These are phyloP conservation scores for Avena eriantha DNA, from an alignment of 176 grass and related monocot species.

Conservation along the genomic window DNA sequence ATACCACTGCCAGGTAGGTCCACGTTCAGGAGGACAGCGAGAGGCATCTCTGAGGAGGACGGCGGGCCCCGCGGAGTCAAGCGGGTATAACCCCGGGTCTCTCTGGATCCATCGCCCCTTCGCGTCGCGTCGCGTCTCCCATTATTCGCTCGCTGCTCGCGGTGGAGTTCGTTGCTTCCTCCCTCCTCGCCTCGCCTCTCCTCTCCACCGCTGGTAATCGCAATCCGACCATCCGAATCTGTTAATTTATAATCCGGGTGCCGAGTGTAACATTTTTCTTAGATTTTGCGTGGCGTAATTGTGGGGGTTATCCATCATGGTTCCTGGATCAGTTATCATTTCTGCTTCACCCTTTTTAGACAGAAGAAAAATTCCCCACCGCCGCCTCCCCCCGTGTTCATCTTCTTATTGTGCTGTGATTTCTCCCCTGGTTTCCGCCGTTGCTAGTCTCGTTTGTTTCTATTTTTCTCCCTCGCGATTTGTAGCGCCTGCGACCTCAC, in stretches of 20 bases:
- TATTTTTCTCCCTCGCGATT: background rate
- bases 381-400: background rate
- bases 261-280: background rate
- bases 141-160: constrained; percentile 35
- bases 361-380: background rate
- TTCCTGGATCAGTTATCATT: background rate
- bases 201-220: constrained; percentile 8
- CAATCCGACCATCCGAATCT: background rate
- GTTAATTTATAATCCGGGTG: background rate
- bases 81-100: constrained; percentile 27
- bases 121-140: background rate
- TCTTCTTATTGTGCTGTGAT: background rate
- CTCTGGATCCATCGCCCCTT: constrained; percentile 29
- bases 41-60: background rate
- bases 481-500: background rate
- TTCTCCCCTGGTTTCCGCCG: background rate
- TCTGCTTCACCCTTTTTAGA: background rate
- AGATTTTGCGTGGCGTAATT: background rate
- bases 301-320: background rate
- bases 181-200: background rate
- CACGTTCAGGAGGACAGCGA: background rate
- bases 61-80: constrained; percentile 17
- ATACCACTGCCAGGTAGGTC: background rate
- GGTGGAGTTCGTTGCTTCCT: constrained; percentile 10
- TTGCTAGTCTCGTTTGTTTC: background rate